Conservation (phyloP, 2,329 filamentous ascomycete genomes). For the Fulvia fulva region DNA sequence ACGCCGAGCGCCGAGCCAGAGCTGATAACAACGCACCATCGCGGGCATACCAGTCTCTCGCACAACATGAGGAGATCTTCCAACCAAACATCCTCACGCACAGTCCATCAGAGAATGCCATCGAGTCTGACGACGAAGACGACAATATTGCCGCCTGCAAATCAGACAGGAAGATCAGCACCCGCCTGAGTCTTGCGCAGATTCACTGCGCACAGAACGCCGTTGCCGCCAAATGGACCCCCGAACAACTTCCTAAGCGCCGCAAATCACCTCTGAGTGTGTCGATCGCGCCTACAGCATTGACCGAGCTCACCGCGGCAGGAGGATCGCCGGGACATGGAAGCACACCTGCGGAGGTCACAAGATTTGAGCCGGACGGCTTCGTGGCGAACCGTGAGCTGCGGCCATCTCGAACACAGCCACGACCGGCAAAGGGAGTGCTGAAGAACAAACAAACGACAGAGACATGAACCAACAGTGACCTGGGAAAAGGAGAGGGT, state of each 20-base stretch:
- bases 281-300: neutral
- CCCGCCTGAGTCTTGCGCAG: neutral
- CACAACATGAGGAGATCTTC: neutral
- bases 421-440: slow-evolving; percentile 17
- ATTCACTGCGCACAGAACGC: neutral
- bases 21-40: neutral
- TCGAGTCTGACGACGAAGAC: slow-evolving; percentile 8
- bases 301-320: neutral
- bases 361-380: slow-evolving; percentile 1
- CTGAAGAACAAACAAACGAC: slow-evolving; percentile 12
- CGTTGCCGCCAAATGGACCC: neutral
- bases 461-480: neutral
- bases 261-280: neutral
- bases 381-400: slow-evolving; percentile 1
- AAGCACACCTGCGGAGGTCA: slow-evolving; percentile 11
- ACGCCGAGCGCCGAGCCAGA: slow-evolving; percentile 12
- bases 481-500: no score
- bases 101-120: slow-evolving; percentile 3
- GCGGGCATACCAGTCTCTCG: neutral
- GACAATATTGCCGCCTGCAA: neutral
- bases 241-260: neutral
- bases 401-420: slow-evolving; percentile 10
- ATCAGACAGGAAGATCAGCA: neutral
- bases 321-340: neutral
- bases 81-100: neutral